Percentiles rank a stretch among this genome's conserved stretches.
These are phyloP conservation scores for Rhodocollybia butyracea DNA, from an alignment of 768 basidiomycete species.

Conservation along the genomic window DNA sequence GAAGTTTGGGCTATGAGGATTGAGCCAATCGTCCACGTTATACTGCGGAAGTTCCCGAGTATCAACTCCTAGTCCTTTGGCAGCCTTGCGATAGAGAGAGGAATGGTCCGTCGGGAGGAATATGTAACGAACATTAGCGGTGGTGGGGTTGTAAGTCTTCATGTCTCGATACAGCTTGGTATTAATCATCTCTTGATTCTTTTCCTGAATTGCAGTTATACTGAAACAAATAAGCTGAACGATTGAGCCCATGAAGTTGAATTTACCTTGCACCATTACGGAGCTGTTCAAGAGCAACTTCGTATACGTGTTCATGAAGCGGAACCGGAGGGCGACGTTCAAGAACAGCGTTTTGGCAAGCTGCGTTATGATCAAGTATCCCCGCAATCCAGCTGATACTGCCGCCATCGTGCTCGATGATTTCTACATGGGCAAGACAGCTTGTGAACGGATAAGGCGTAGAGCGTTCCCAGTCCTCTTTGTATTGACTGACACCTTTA, in stretches of 20 bases:
- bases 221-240: background rate
- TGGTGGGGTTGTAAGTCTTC: background rate
- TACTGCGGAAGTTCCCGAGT: constrained; percentile 4
- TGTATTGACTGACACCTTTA: background rate
- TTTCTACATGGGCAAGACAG: constrained; percentile 32
- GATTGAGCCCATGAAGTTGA: background rate
- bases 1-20: constrained; percentile 10
- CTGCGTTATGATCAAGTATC: constrained; percentile 23
- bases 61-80: background rate
- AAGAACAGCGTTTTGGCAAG: constrained; percentile 17
- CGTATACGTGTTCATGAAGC: constrained; percentile 22
- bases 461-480: background rate
- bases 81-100: constrained; percentile 16
- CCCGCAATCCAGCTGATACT: constrained; percentile 22
- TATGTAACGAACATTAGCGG: constrained; percentile 17
- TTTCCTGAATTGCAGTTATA: constrained; percentile 13
- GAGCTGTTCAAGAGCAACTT: constrained; percentile 18
- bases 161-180: constrained; percentile 9
- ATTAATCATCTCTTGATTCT: constrained; percentile 4
- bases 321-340: constrained; percentile 23
- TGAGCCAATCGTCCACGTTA: constrained; percentile 15
- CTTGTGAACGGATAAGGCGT: constrained; percentile 22
- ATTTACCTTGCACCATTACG: constrained; percentile 12
- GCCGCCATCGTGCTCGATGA: constrained; percentile 17
- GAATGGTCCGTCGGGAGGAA: constrained; percentile 16